Percentiles rank a stretch among this genome's conserved stretches.
Evolutionary conservation across 2,329 filamentous ascomycete genomes (phyloP).

Genomic region (Cryphonectria radicalis): DNA sequence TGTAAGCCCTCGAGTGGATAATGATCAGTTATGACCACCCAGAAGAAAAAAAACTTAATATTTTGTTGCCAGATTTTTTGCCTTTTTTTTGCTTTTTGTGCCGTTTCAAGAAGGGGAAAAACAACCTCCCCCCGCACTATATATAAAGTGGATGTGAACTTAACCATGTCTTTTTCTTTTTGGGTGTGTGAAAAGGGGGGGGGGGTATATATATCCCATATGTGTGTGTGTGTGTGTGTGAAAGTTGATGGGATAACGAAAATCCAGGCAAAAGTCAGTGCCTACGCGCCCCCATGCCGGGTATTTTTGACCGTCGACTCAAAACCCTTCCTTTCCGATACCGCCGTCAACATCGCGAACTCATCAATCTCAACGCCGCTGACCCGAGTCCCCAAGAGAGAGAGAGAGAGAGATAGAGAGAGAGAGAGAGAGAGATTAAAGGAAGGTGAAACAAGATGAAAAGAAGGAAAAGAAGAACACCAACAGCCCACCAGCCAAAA

Average conservation of each 20-base stretch:
- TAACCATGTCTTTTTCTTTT: neutral
- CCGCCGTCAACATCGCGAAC: slow-evolving; percentile 6
- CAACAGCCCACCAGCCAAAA: slow-evolving; percentile 8
- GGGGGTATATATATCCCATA: neutral
- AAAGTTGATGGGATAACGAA: slow-evolving; percentile 14
- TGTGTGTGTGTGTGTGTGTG: neutral
- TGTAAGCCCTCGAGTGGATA: neutral
- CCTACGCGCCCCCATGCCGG: slow-evolving; percentile 25
- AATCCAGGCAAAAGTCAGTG: slow-evolving; percentile 6
- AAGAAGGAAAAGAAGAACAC: slow-evolving; percentile 6
- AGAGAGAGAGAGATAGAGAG: neutral
- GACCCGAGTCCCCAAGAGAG: neutral
- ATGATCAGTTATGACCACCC: neutral
- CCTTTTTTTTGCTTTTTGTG: neutral
- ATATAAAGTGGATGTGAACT: neutral
- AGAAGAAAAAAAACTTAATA: neutral
- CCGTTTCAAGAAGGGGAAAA: neutral
- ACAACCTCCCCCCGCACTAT: neutral
- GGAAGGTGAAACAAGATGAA: neutral
- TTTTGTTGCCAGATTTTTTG: neutral
- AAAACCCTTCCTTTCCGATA: slow-evolving; percentile 10
- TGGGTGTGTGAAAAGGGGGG: neutral
- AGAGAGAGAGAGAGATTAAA: slow-evolving; percentile 2
- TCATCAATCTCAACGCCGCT: slow-evolving; percentile 3
- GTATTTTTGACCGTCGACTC: slow-evolving; percentile 21